Base-by-base conservation (phyloP, 2,329 filamentous ascomycete genomes). In the Arachnomyces sp. region DNA sequence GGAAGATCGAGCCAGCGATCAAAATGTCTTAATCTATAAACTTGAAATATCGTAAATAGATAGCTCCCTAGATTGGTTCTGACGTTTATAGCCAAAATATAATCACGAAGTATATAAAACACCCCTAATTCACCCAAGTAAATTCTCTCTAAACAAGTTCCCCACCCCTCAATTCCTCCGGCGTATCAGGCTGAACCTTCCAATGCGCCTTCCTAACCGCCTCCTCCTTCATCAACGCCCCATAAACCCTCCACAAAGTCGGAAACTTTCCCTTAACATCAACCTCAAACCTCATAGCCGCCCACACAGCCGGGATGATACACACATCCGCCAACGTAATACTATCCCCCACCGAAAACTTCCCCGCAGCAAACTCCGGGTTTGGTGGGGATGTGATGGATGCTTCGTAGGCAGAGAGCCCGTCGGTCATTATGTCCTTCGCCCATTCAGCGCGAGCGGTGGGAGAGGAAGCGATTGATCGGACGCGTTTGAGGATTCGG, bases 261-360 rank as follows among this genome's bases (percentile, higher is more conserved):
- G 73, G 72, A 44, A 72, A 77, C n/a, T 48, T 38, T 9, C 21
- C 21, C 8, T 51, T 49, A 35, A 81, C 35, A 45, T 78, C 69
- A 16, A 82, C 69, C 0, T 69, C 72, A 39, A 72, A 74, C 15
- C 74, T 61, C 56, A 73, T 48, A 0, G 77, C 77, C 8, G 71
- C 72, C 69, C 77, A 78, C 17, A 75, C 65, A 0, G 75, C 76
- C 3, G 78, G 77, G 39, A 78, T 55, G 15, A 82, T 55, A 48
- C 69, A 74, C 18, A 73, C 68, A 57, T 82, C 78, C 3, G 78
- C 78, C 48, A 81, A 45, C 0, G 71, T 77, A 3, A 82, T 51
- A 1, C 56, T 43, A 55, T 80, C 72, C 0, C 75, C 78, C 3
- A 77, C 69, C 2, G 73, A 77, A 48, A 71, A 81, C 25, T 45